These are phyloP conservation scores for Tephrocybe rancida DNA, from an alignment of 768 basidiomycete species.

Conservation along the genomic window DNA sequence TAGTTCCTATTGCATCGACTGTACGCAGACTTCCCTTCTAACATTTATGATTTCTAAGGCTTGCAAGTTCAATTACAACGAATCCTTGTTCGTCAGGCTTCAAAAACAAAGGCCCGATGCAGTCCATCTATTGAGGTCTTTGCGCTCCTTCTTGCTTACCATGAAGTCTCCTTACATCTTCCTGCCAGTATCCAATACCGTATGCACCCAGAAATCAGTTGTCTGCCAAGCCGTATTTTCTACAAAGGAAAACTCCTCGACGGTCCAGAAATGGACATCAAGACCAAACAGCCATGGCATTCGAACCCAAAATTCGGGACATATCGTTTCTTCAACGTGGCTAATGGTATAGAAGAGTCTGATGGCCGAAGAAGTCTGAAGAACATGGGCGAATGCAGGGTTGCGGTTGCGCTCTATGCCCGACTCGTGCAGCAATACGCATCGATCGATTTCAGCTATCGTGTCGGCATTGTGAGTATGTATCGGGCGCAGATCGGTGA, in stretches of 20 bases:
- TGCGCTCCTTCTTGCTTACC: not conserved
- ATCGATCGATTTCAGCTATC: constrained; percentile 41
- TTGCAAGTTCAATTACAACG: constrained; percentile 75
- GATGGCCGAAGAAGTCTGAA: constrained; percentile 65
- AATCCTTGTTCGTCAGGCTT: constrained; percentile 91
- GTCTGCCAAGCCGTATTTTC: constrained; percentile 86
- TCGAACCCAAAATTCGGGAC: constrained; percentile 71
- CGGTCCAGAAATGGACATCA: constrained; percentile 84
- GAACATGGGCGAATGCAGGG: constrained; percentile 73
- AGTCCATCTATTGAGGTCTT: constrained; percentile 87
- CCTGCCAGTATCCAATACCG: constrained; percentile 94
- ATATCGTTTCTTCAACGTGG: constrained; percentile 89
- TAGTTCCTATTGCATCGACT: constrained; percentile 15
- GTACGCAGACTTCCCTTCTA: not conserved
- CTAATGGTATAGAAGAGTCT: constrained; percentile 66
- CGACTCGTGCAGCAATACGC: constrained; percentile 68
- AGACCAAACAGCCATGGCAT: constrained; percentile 90
- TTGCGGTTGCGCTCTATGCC: constrained; percentile 77
- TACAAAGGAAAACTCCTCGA: constrained; percentile 81
- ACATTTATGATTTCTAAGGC: constrained; percentile 44
- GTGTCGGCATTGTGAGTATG: constrained; percentile 81
- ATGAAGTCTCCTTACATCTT: constrained; percentile 3
- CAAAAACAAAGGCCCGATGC: constrained; percentile 79
- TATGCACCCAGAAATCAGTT: constrained; percentile 97
- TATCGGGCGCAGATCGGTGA: constrained; percentile 89